phyloP scores from a whole-genome alignment of 2,329 filamentous ascomycete species.

The Venturia aucupariae region DNA sequence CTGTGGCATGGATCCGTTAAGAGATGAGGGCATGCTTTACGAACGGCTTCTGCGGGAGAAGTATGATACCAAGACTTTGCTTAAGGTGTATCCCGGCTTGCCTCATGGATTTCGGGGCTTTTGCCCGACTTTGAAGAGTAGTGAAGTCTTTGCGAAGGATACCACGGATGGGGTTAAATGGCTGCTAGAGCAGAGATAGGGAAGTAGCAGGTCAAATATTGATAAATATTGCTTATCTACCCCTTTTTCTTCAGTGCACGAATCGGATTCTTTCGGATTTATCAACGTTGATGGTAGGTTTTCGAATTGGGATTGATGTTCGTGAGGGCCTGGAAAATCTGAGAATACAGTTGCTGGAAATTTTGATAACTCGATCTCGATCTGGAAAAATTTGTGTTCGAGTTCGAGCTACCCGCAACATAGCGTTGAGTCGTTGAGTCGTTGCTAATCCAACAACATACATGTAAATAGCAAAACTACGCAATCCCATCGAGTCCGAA shows the following conservation, averaged over 20 bases:
- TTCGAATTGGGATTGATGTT: no score
- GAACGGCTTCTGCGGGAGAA: constrained; percentile 17
- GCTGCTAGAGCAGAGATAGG: constrained; percentile 13
- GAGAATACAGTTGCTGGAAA: no score
- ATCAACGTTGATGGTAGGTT: no score
- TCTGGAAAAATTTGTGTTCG: no score
- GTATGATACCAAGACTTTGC: constrained; percentile 15
- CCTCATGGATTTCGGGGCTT: constrained; percentile 15
- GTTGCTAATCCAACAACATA: no score
- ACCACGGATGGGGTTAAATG: constrained; percentile 14
- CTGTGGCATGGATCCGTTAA: constrained; percentile 17
- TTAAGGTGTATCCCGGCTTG: constrained; percentile 17
- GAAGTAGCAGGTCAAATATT: not conserved
- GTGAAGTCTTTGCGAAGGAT: constrained; percentile 10
- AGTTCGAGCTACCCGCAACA: no score
- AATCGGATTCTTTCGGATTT: not conserved
- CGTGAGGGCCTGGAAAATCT: no score
- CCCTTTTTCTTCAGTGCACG: not conserved
- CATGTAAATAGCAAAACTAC: no score
- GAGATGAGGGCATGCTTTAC: constrained; percentile 17
- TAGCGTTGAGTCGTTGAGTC: no score
- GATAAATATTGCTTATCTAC: not conserved
- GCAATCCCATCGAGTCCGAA: no score
- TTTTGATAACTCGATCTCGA: no score
- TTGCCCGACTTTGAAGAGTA: constrained; percentile 4